A percentile compares a stretch with the other conserved stretches of the same genome.
Conservation (phyloP, 306 rosid species). For the Cucurbita maxima region DNA sequence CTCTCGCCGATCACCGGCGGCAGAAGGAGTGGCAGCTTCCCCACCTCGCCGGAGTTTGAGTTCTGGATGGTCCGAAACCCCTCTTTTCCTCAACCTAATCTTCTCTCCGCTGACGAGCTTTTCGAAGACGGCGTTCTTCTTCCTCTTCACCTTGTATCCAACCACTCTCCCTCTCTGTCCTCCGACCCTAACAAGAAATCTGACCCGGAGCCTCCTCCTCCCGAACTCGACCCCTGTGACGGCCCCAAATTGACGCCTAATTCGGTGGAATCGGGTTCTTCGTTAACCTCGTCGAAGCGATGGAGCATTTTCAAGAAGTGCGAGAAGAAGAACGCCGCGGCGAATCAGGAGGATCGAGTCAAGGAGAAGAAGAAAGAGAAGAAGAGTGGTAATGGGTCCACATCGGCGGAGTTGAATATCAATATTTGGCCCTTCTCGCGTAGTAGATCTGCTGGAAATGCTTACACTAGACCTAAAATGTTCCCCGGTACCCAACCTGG, state of each 20-base stretch:
- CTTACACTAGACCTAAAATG: slow-evolving; percentile 41
- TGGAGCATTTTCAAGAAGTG: slow-evolving; percentile 71
- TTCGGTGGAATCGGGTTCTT: slow-evolving; percentile 15
- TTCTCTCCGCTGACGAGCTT: slow-evolving; percentile 83
- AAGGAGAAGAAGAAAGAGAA: slow-evolving; percentile 29
- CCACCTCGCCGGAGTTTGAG: slow-evolving; percentile 85
- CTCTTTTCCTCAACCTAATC: slow-evolving; percentile 54
- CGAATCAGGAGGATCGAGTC: slow-evolving; percentile 10
- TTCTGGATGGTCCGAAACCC: slow-evolving; percentile 95
- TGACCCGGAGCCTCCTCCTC: slow-evolving; percentile 1
- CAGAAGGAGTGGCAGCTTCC: slow-evolving; percentile 13
- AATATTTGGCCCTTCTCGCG: slow-evolving; percentile 91
- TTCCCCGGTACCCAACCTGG: slow-evolving; percentile 31
- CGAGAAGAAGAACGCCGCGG: slow-evolving; percentile 32
- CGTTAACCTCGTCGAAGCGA: slow-evolving; percentile 50
- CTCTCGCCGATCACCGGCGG: slow-evolving; percentile 13
- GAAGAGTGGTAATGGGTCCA: slow-evolving; percentile 30
- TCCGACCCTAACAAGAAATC: slow-evolving; percentile 13
- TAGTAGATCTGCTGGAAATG: slow-evolving; percentile 87
- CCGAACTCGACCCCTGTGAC: slow-evolving; percentile 15
- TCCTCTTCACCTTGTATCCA: slow-evolving; percentile 50
- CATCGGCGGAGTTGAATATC: slow-evolving; percentile 72
- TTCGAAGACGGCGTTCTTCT: slow-evolving; percentile 71
- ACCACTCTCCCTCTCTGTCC: background rate
- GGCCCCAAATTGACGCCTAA: slow-evolving; percentile 19